phyloP scores from a whole-genome alignment of 1,284 basidiomycete species.

The Cutaneotrichosporon sp. region DNA sequence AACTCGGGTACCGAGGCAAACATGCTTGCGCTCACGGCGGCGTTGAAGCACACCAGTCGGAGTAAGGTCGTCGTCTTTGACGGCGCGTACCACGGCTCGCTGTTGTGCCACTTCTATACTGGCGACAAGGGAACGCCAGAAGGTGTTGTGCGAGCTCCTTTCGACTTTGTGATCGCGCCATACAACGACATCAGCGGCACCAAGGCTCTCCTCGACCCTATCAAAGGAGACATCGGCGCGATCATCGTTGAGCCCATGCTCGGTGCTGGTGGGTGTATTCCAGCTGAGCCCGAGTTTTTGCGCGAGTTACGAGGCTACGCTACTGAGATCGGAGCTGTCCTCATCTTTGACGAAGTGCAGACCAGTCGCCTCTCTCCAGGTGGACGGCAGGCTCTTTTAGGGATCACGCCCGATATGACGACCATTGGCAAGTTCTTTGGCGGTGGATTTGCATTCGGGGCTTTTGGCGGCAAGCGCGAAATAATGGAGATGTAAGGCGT shows the following conservation, averaged over 20 bases:
- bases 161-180: slow-evolving; percentile 33
- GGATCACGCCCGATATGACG: slow-evolving; percentile 37
- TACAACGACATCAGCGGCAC: slow-evolving; percentile 53
- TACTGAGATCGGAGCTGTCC: slow-evolving; percentile 54
- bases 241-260: slow-evolving; percentile 58
- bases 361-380: slow-evolving; percentile 27
- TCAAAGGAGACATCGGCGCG: slow-evolving; percentile 50
- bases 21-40: slow-evolving; percentile 56
- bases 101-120: slow-evolving; percentile 29
- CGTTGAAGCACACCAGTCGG: slow-evolving; percentile 47
- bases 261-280: slow-evolving; percentile 49
- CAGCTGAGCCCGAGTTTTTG: slow-evolving; percentile 51
- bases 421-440: slow-evolving; percentile 40
- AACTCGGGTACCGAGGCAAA: slow-evolving; percentile 55
- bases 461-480: slow-evolving; percentile 34
- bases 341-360: slow-evolving; percentile 59
- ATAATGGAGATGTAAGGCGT: slow-evolving; percentile 35
- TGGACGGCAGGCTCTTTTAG: slow-evolving; percentile 31
- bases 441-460: slow-evolving; percentile 41
- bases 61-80: slow-evolving; percentile 36
- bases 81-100: slow-evolving; percentile 34
- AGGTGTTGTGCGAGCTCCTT: slow-evolving; percentile 26
- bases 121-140: slow-evolving; percentile 15
- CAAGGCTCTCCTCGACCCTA: slow-evolving; percentile 40
- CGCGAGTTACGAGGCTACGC: slow-evolving; percentile 53